Base-by-base conservation (phyloP, 2,329 filamentous ascomycete species). In the Ophiostoma sp. region DNA sequence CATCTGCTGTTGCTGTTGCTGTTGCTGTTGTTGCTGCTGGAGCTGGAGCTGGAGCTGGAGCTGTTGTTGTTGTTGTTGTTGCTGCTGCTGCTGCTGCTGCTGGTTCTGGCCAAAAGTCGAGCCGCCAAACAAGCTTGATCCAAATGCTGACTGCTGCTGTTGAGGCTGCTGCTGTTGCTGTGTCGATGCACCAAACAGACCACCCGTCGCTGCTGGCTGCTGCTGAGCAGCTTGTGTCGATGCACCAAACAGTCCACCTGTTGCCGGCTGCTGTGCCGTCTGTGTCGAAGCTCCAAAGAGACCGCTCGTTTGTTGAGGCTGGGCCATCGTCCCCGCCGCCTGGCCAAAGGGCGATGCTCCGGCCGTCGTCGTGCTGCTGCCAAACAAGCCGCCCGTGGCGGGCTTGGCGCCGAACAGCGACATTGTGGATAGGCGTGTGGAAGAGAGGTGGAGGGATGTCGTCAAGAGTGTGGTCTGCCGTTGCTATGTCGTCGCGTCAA, bases 11-110 rank as follows among this genome's bases (percentile, higher is more conserved):
- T 78, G 78, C 71, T 80, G 79, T 69, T 83, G 79, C 48, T 80
- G 80, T 55, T 82, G 82, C 64, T 83, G 80, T 72, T 81, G 80
- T 72, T 83, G 79, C 55, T 82, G 80, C 31, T 80, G 80, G 42
- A 79, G 79, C 55, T 79, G 79, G 70, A 84, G 80, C 61, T 80
- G 80, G 71, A 80, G 80, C 72, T 83, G 79, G 61, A 82, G 80
- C 66, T 83, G 80, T 57, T 80, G 80, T 71, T 81, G 80, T 72
- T 83, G 80, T 63, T 82, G 80, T 78, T 80, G 79, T 6, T 42
- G 45, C 7, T 72, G 70, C 48, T 72, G 70, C 25, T 42, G 59
- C 78, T 80, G 79, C 6, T 39, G 45, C 31, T 72, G 59, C 48
- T 72, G 59, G 22, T 42, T 39, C 31, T 68, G 52, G n/a, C 50